These are phyloP conservation scores for Yamadazyma atmosphaerica DNA, from an alignment of 1,139 yeast species.

Conservation along the genomic window DNA sequence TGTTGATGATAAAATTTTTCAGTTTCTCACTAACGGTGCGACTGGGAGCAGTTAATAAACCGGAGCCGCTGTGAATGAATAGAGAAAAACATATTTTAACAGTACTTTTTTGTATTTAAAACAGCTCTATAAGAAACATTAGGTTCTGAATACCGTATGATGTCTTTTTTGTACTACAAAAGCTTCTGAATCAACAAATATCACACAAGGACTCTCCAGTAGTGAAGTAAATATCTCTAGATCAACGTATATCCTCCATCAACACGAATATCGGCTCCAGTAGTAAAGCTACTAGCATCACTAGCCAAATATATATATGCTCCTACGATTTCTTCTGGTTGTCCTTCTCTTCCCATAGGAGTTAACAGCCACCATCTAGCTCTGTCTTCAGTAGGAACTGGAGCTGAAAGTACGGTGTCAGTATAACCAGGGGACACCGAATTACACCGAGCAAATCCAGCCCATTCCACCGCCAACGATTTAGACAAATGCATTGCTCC, in stretches of 20 bases:
- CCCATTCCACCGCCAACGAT: constrained; percentile 57
- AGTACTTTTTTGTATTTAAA: too few relatives aligned
- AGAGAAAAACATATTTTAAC: too few relatives aligned
- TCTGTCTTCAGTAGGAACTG: constrained; percentile 35
- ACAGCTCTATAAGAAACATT: too few relatives aligned
- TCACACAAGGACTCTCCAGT: too few relatives aligned
- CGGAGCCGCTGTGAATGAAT: too few relatives aligned
- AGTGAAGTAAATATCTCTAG: too few relatives aligned
- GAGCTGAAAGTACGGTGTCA: constrained; percentile 50
- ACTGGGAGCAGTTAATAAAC: too few relatives aligned
- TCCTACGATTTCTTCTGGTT: constrained; percentile 42
- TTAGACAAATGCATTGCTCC: constrained; percentile 53
- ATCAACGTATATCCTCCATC: constrained; percentile 46
- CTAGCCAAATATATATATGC: constrained; percentile 43
- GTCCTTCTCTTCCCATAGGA: constrained; percentile 43
- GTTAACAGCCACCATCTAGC: constrained; percentile 39
- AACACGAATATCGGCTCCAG: constrained; percentile 47
- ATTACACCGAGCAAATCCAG: constrained; percentile 55
- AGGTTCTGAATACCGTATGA: too few relatives aligned
- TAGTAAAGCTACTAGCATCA: constrained; percentile 42
- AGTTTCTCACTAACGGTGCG: too few relatives aligned
- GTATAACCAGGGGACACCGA: constrained; percentile 62
- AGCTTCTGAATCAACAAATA: too few relatives aligned
- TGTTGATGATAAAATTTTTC: constrained; percentile 8
- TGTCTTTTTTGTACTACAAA: too few relatives aligned